Evolutionary conservation across 2,329 filamentous ascomycete genomes (phyloP).

Genomic region (Fusarium subtropicale): DNA sequence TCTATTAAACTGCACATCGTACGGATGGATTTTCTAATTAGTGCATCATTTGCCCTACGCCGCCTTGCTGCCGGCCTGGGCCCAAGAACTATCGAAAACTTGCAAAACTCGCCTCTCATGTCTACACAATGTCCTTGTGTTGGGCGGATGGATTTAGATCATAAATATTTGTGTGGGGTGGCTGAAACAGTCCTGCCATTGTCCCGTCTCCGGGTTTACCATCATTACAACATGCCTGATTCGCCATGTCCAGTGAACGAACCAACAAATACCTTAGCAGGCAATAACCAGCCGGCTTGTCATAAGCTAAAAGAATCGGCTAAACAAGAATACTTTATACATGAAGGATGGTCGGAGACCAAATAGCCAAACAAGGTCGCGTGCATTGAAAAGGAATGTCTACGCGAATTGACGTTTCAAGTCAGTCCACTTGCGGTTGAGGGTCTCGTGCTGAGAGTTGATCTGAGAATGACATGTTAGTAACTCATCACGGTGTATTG

Average conservation of each 20-base stretch:
- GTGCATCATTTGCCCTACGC: slow-evolving; percentile 19
- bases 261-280: background rate
- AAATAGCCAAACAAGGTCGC: slow-evolving; percentile 27
- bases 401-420: slow-evolving; percentile 69
- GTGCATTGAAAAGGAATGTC: background rate
- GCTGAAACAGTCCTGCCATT: slow-evolving; percentile 33
- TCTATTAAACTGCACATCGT: background rate
- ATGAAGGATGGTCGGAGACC: slow-evolving; percentile 35
- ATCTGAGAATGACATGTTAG: slow-evolving; percentile 62
- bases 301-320: slow-evolving; percentile 14
- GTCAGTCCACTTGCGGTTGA: slow-evolving; percentile 82
- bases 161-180: slow-evolving; percentile 31
- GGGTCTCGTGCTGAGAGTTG: slow-evolving; percentile 75
- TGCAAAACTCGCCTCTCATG: slow-evolving; percentile 12
- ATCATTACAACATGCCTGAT: slow-evolving; percentile 40
- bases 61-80: background rate
- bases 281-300: slow-evolving; percentile 16
- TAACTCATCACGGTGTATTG: background rate
- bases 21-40: slow-evolving; percentile 6
- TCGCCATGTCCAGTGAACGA: slow-evolving; percentile 27
- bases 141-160: slow-evolving; percentile 20
- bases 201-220: slow-evolving; percentile 26
- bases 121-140: slow-evolving; percentile 15
- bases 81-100: slow-evolving; percentile 11
- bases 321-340: slow-evolving; percentile 45